Evolutionary conservation across 2,329 filamentous ascomycete species (phyloP), one percentile per base, ranked within the genome.

Genomic region (Phoma sp.): DNA sequence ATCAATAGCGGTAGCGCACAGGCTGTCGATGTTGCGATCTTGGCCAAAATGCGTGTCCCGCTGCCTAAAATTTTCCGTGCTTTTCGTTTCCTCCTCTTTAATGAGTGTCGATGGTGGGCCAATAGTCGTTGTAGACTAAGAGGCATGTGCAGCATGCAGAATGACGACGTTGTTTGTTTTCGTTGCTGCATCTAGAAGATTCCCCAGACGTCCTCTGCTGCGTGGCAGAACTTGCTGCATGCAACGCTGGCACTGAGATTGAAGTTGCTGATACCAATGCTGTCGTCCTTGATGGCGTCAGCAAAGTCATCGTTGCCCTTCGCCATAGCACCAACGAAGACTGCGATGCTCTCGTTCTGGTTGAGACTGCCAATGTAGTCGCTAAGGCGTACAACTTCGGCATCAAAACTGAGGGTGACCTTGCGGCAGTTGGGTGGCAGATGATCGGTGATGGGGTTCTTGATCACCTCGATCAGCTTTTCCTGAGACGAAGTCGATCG

Each of bases 191-290:
- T 32, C 83, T 87, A 99, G 69, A 97, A 85, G 66, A 99, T 90
- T 72, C 91, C 87, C 95, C 95, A 99, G 29, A 89, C 89, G 76
- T 99, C 95, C 78, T 99, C 95, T 36, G 93, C 93, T 33, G 93
- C 95, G 77, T 99, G 95, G 78, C 95, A 98, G 82, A 99, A 98
- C 78, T 98, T 99, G 86, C 93, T 97, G 84, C 95, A 99, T 36
- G 95, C 93, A 59, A 99, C 95, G 80, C 93, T 98, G 57, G 95
- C 95, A 71, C 92, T 96, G 60, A 99, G 83, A 72, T 93, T 96
- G 83, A 91, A 99, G 77, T 97, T 96, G 83, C 93, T 98, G 80
- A 99, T 98, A 67, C 90, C 92, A 73, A 99, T 98, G 71, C 96
- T 91, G 79, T 99, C 95, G 73, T 98, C 93, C 69, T 98, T 96